Conservation (phyloP, 768 basidiomycete genomes). For the Podaxis sp. region DNA sequence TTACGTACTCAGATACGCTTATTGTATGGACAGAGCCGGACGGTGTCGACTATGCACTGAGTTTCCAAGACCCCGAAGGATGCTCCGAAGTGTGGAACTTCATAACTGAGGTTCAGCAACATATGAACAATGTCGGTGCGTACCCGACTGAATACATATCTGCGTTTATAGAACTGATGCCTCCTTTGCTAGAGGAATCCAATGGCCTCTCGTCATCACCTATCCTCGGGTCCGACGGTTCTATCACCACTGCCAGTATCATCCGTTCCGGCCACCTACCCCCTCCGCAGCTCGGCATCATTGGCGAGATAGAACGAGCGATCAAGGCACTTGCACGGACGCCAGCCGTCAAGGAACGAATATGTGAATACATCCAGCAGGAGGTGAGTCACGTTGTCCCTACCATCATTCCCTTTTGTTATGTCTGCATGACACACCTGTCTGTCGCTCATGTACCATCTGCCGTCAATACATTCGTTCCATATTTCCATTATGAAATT, state of each 20-base stretch:
- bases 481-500: conserved; percentile 1
- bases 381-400: conserved; percentile 53
- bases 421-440: conserved; percentile 8
- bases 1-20: conserved; percentile 69
- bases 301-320: conserved; percentile 74
- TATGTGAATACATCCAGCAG: conserved; percentile 85
- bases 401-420: conserved; percentile 9
- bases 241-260: conserved; percentile 59
- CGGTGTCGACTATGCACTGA: conserved; percentile 92
- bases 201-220: conserved; percentile 58
- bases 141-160: conserved; percentile 12
- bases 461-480: conserved; percentile 15
- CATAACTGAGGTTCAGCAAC: conserved; percentile 87
- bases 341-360: conserved; percentile 72
- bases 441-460: conserved; percentile 12
- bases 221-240: conserved; percentile 51
- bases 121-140: conserved; percentile 67
- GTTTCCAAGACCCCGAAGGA: conserved; percentile 94
- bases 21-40: conserved; percentile 99
- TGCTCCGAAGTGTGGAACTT: conserved; percentile 98
- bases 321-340: conserved; percentile 76
- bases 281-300: conserved; percentile 70
- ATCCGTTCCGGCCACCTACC: conserved; percentile 75
- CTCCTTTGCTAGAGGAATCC: conserved; percentile 29
- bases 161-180: conserved; percentile 11